Evolutionary conservation across 768 basidiomycete genomes (phyloP), one percentile per base, ranked within the genome.

Genomic region (Pulveroboletus sp.): DNA sequence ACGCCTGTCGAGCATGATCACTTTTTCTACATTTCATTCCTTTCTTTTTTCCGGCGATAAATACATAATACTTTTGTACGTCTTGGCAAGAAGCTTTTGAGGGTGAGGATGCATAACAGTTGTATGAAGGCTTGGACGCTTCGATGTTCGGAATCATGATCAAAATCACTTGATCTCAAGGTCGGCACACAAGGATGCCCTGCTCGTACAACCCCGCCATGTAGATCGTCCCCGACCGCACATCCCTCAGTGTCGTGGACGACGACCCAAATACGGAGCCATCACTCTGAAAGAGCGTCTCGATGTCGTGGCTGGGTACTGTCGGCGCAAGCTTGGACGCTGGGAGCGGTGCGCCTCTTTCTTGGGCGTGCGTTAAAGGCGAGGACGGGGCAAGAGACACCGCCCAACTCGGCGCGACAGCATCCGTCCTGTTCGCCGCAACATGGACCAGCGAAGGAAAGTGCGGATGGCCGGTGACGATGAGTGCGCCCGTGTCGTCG

Each of bases 221-320:
- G 52, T 81, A 85, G 14, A 85, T 57, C 0, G 54, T 58, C 0
- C 78, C 80, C 1, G 76, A 74, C 12, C 65, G 56, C 0, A 72
- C 64, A 60, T 87, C 84, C 31, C 72, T 62, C 53, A 86, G 49
- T 1, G 71, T 77, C 8, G 82, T 82, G 8, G 74, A 67, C 14
- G 81, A 79, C 2, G 75, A 67, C 13, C 75, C 72, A 57, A 85
- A 84, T 6, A 75, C 75, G 4, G 73, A 70, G n/a, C 87, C 86
- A 51, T 82, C 72, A 56, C 87, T 88, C 68, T 85, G 86, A 68
- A 85, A 88, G n/a, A 89, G 53, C 0, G 87, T 86, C 57, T 75
- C 71, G 25, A 87, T 46, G 29, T 73, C 71, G 56, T 76, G 69
- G 2, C 68, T 68, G 10, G 51, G 53, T 23, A 69, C 60, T 14